phyloP scores from a whole-genome alignment of 1,284 basidiomycete species.

The Mrakiaceae sp. region DNA sequence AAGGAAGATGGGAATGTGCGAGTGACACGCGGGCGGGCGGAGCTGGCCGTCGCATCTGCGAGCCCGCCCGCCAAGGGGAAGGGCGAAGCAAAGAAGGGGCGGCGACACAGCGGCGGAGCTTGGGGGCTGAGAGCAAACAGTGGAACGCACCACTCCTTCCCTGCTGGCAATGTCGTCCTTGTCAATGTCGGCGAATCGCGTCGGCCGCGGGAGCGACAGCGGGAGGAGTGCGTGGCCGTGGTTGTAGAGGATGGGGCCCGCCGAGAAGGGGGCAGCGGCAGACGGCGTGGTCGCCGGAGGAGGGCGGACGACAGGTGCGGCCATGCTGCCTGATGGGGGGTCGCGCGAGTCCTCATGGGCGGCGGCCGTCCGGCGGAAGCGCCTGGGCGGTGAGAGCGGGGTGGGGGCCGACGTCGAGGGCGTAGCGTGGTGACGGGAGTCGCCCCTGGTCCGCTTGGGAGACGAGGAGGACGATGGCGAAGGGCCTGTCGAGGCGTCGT shows the following conservation, averaged over 20 bases:
- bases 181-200: conserved; percentile 10
- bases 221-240: conserved; percentile 2
- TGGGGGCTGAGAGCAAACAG: background rate
- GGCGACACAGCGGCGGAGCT: no score
- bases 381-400: background rate
- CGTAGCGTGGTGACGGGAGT: no score
- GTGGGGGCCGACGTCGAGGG: background rate
- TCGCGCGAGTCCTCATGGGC: background rate
- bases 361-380: background rate
- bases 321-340: background rate
- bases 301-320: no score
- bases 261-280: background rate
- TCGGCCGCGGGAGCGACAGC: conserved; percentile 9
- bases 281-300: no score
- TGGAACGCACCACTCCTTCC: conserved; percentile 10
- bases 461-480: background rate
- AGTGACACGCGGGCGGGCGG: no score
- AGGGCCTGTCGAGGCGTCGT: background rate
- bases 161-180: background rate
- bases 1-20: no score
- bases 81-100: background rate
- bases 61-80: background rate
- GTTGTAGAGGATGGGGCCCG: background rate
- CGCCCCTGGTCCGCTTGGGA: background rate
- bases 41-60: no score